phyloP scores from a whole-genome alignment of 331 rosid species.

The Pyracantha coccinea region DNA sequence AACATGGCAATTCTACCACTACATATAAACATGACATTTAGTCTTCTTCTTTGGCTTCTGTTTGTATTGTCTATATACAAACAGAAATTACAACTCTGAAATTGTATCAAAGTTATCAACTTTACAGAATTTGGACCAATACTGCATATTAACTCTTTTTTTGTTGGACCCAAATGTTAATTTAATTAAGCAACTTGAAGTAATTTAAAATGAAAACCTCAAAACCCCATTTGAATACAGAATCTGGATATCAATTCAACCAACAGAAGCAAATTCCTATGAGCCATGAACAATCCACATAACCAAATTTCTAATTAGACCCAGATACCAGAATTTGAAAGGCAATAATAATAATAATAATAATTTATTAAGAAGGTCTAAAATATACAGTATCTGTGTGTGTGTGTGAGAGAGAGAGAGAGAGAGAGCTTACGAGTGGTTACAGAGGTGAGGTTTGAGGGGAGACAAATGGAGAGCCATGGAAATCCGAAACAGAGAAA shows the following conservation, averaged over 20 bases:
- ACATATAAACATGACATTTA: not conserved
- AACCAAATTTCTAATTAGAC: not conserved
- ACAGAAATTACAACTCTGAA: not conserved
- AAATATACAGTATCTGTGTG: not conserved
- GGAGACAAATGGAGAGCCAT: constrained; percentile 45
- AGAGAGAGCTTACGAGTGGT: constrained; percentile 36
- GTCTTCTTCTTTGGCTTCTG: not conserved
- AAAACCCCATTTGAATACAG: not conserved
- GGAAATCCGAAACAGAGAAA: constrained; percentile 12
- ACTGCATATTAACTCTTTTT: no score
- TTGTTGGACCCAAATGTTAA: no score
- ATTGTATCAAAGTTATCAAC: not conserved
- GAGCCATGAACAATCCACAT: not conserved
- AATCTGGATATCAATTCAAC: not conserved
- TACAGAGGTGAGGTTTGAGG: constrained; percentile 28
- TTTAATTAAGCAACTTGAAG: no score
- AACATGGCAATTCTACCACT: not conserved
- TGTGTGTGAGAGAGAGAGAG: constrained; percentile 4
- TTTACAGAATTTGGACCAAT: not conserved
- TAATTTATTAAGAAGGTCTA: not conserved
- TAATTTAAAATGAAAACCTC: not conserved
- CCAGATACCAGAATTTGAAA: not conserved
- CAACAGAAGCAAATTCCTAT: not conserved
- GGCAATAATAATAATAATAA: not conserved
- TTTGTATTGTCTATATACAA: not conserved